phyloP scores from a whole-genome alignment of 495 filamentous ascomycete species.

The Talaromyces adpressus region DNA sequence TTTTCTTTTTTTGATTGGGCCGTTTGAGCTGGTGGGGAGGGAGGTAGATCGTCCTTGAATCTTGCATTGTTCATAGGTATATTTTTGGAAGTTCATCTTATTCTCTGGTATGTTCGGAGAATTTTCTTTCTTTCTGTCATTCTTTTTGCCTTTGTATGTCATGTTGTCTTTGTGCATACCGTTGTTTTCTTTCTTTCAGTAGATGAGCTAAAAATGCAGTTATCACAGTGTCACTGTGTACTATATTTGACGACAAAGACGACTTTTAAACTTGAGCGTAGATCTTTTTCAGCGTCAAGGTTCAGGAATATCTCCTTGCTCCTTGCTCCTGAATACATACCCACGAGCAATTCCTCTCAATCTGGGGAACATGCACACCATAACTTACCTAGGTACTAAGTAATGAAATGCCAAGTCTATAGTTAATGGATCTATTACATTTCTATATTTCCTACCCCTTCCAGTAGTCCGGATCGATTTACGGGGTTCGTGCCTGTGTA shows the following conservation, averaged over 20 bases:
- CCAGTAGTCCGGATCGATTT: neutral
- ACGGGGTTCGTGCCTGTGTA: neutral
- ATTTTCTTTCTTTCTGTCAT: neutral
- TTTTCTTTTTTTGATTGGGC: neutral
- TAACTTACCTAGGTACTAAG: neutral
- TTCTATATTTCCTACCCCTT: neutral
- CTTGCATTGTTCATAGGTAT: neutral
- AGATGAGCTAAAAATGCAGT: neutral
- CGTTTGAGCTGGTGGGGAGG: neutral
- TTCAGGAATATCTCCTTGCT: neutral
- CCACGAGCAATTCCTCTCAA: neutral
- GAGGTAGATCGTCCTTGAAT: neutral
- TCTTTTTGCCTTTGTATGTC: neutral
- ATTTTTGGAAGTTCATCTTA: neutral
- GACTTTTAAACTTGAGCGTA: neutral
- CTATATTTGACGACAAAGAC: neutral
- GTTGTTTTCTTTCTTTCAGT: neutral
- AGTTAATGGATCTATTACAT: neutral
- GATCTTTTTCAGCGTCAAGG: neutral
- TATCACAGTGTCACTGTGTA: neutral
- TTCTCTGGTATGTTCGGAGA: neutral
- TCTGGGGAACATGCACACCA: neutral
- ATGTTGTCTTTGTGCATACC: neutral
- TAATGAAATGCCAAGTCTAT: neutral
- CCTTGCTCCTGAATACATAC: neutral